Conservation (phyloP, 164 flowering plant genomes). For the Magnolia sinica region DNA sequence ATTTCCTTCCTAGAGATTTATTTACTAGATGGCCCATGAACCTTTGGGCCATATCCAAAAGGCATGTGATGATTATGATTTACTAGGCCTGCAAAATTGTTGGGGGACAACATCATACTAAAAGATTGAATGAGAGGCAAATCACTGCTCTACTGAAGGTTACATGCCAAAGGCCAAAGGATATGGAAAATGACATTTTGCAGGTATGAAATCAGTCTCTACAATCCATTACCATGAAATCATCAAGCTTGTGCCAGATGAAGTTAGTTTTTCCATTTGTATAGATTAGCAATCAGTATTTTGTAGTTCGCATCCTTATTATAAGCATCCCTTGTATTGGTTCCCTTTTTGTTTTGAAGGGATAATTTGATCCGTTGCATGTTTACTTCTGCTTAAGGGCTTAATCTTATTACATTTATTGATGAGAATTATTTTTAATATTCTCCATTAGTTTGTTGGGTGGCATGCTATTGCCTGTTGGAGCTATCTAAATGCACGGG, state of each 20-base stretch:
- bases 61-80: conserved; percentile 14
- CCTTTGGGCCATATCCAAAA: not conserved
- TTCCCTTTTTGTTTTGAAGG: too few relatives aligned
- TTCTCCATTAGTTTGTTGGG: too few relatives aligned
- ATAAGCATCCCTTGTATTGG: not conserved
- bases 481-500: too few relatives aligned
- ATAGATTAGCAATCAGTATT: not conserved
- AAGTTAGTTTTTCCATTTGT: not conserved
- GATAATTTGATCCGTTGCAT: not conserved
- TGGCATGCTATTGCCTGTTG: too few relatives aligned
- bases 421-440: too few relatives aligned
- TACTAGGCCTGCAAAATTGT: conserved; percentile 78
- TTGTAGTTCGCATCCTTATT: conserved; percentile 1
- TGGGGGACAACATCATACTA: conserved; percentile 75
- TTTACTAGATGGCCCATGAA: not conserved
- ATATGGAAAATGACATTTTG: conserved; percentile 65
- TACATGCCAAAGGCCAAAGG: conserved; percentile 79
- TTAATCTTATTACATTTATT: too few relatives aligned
- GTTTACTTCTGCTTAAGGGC: too few relatives aligned
- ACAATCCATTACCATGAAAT: not conserved
- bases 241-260: not conserved
- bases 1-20: not conserved
- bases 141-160: conserved; percentile 72
- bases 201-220: conserved; percentile 32
- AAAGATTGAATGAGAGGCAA: conserved; percentile 76